A percentile compares a stretch with the other conserved stretches of the same genome.
Evolutionary conservation across 176 grass and related monocot genomes (phyloP).

Genomic region (Olyra latifolia): DNA sequence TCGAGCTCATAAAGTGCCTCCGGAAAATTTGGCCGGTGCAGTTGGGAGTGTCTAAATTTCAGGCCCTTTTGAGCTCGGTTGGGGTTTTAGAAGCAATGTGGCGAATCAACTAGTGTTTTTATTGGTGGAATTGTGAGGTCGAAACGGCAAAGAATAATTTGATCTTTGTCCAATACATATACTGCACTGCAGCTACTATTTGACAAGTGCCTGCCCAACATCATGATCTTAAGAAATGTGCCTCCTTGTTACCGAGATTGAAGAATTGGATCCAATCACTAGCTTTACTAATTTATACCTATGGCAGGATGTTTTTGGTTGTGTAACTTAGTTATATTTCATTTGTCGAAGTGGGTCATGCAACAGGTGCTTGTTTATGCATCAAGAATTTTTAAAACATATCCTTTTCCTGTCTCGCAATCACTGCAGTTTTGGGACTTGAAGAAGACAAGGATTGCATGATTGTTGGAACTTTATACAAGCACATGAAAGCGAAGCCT

Average conservation of each 20-base stretch:
- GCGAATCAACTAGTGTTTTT: not conserved
- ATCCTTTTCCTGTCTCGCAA: slow-evolving; percentile 35
- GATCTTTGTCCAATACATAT: not conserved
- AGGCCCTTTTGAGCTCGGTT: not conserved
- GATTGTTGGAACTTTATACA: slow-evolving; percentile 89
- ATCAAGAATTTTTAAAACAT: not conserved
- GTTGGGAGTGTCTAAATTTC: not conserved
- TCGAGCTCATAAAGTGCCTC: not conserved
- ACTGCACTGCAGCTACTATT: not conserved
- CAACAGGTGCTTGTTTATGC: not conserved
- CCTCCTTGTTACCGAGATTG: no score
- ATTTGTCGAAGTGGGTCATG: not conserved
- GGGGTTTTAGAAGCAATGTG: not conserved
- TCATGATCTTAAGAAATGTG: not conserved
- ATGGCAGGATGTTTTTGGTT: not conserved
- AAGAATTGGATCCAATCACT: no score
- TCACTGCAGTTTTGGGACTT: slow-evolving; percentile 83
- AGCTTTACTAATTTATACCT: not conserved
- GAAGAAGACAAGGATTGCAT: slow-evolving; percentile 97
- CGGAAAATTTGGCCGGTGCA: not conserved
- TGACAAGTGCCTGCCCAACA: not conserved
- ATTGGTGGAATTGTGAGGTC: not conserved
- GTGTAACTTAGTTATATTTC: not conserved
- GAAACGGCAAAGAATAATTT: not conserved
- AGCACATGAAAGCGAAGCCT: slow-evolving; percentile 96